phyloP scores from a whole-genome alignment of 257 asterid genomes.

The Nicotiana sylvestris region DNA sequence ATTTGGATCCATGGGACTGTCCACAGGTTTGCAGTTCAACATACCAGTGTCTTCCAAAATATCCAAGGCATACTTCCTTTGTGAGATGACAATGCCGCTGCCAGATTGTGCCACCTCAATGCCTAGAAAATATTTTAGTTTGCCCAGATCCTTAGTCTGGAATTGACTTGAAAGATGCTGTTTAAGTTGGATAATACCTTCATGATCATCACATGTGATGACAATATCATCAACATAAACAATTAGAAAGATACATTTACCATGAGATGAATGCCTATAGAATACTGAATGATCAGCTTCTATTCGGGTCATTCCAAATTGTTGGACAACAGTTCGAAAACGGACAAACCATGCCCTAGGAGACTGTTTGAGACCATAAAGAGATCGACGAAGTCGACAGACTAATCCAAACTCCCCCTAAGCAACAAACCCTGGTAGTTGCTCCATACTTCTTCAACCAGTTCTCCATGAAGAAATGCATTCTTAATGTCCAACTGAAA shows the following conservation, averaged over 20 bases:
- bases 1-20: background rate
- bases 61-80: background rate
- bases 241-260: background rate
- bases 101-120: background rate
- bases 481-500: too few relatives aligned
- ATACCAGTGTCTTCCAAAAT: background rate
- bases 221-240: slow-evolving; percentile 11
- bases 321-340: background rate
- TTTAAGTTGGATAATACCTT: background rate
- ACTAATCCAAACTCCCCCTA: background rate
- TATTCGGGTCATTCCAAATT: background rate
- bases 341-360: background rate
- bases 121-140: background rate
- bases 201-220: background rate
- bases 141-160: background rate
- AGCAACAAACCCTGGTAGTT: slow-evolving; percentile 4
- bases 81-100: background rate
- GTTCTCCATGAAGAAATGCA: too few relatives aligned
- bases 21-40: background rate
- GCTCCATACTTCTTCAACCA: background rate
- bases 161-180: background rate
- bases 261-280: background rate
- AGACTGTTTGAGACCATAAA: background rate
- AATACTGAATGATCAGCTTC: background rate
- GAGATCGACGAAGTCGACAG: background rate